A percentile compares a stretch with the other conserved stretches of the same genome.
phyloP scores from a whole-genome alignment of 2,329 filamentous ascomycete genomes.

The Penicillium palitans region DNA sequence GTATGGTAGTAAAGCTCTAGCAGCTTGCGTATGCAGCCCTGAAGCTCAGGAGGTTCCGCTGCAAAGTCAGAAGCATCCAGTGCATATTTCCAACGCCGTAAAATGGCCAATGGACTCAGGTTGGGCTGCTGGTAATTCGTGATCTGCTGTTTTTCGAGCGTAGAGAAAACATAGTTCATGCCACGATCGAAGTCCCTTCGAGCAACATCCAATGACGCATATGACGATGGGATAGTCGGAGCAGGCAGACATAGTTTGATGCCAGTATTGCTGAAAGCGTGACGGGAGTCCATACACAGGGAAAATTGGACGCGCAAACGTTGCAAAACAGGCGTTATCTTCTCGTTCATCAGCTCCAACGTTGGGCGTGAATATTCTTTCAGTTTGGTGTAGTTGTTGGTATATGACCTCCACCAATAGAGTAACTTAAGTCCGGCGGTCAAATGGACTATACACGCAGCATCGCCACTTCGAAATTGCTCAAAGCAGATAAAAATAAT shows the following conservation, averaged over 20 bases:
- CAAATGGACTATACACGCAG: constrained; percentile 5
- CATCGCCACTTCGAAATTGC: constrained; percentile 11
- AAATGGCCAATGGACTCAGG: background rate
- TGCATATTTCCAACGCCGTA: constrained; percentile 4
- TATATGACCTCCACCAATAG: constrained; percentile 8
- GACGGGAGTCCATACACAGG: constrained; percentile 12
- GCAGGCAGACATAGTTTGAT: background rate
- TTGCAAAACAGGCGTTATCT: constrained; percentile 7
- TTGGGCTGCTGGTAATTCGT: background rate
- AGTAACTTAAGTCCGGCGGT: constrained; percentile 1
- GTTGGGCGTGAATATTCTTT: constrained; percentile 5
- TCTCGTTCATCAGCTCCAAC: constrained; percentile 4
- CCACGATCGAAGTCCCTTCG: constrained; percentile 6
- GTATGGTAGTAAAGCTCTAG: constrained; percentile 6
- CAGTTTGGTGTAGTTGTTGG: background rate
- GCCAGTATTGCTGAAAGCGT: background rate
- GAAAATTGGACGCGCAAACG: constrained; percentile 10
- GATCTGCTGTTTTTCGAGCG: background rate
- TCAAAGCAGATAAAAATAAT: constrained; percentile 12
- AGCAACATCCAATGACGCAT: background rate
- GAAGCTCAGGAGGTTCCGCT: background rate
- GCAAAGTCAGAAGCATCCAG: background rate
- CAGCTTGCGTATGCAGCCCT: background rate
- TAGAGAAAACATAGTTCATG: constrained; percentile 9
- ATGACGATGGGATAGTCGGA: constrained; percentile 4